Percentiles rank a stretch among this genome's conserved stretches.
Conservation (phyloP, 768 basidiomycete species). For the Amylocystis lapponica region DNA sequence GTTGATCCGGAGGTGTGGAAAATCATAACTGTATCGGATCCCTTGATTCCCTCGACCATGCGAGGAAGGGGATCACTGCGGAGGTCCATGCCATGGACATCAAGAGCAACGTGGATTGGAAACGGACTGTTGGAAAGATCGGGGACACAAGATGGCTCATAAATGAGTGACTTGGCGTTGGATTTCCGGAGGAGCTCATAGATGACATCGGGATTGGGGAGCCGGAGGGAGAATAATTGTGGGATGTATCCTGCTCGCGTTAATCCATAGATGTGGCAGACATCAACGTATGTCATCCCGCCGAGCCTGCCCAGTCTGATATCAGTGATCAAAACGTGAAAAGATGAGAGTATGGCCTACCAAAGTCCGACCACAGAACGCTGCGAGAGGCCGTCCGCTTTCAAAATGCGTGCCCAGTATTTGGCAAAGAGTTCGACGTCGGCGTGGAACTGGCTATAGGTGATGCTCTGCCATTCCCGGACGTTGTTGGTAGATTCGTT, state of each 20-base stretch:
- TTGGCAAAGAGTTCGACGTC: constrained; percentile 59
- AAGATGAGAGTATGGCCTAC: constrained; percentile 38
- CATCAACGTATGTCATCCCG: constrained; percentile 61
- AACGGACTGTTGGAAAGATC: constrained; percentile 42
- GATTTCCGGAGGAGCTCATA: constrained; percentile 58
- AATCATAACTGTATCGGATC: constrained; percentile 44
- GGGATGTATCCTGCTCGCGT: constrained; percentile 59
- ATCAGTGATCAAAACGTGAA: not conserved
- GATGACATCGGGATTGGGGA: constrained; percentile 61
- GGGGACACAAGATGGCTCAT: constrained; percentile 50
- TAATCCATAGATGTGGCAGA: constrained; percentile 64
- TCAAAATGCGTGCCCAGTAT: constrained; percentile 47
- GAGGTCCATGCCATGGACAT: constrained; percentile 33
- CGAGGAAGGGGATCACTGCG: constrained; percentile 37
- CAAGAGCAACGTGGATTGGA: constrained; percentile 39
- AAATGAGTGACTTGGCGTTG: constrained; percentile 54
- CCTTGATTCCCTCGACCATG: constrained; percentile 32
- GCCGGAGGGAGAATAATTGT: constrained; percentile 65
- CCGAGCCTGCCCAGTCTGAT: constrained; percentile 42
- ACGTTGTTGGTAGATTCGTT: constrained; percentile 29
- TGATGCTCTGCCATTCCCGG: constrained; percentile 50
- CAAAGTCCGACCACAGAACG: constrained; percentile 63
- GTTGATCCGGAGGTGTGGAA: constrained; percentile 77
- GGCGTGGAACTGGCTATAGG: constrained; percentile 51
- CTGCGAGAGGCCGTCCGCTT: constrained; percentile 35